These are phyloP conservation scores for Hamigera avellanea DNA, from an alignment of 495 filamentous ascomycete genomes.

Conservation along the genomic window DNA sequence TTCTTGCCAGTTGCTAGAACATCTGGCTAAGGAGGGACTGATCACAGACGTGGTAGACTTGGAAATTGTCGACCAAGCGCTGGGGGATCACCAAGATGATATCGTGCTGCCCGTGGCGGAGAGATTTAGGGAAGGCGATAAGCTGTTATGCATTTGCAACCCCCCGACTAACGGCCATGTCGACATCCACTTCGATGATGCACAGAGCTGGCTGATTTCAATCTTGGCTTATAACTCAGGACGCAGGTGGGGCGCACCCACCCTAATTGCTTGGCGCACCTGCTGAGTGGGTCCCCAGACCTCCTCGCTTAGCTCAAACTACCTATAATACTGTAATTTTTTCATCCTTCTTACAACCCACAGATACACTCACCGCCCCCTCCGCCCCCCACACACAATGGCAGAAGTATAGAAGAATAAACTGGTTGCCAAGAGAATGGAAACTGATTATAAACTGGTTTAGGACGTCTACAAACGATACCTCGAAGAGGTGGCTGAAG, in stretches of 20 bases:
- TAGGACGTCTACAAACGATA: no score
- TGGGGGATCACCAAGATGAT: conserved; percentile 1
- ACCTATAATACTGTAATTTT: no score
- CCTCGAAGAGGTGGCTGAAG: no score
- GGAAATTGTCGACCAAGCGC: conserved; percentile 3
- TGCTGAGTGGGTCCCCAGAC: no score
- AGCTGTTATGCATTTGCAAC: background rate
- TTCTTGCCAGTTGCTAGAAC: conserved; percentile 9
- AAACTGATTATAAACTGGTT: no score
- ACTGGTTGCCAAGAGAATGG: no score
- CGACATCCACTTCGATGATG: background rate
- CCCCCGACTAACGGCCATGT: conserved; percentile 2
- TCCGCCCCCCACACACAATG: no score
- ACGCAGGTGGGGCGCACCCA: no score
- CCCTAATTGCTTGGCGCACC: background rate
- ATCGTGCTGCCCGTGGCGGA: conserved; percentile 1
- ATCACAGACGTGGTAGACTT: conserved; percentile 4
- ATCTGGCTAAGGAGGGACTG: conserved; percentile 3
- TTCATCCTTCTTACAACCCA: no score
- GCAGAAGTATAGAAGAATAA: no score
- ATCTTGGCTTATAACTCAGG: background rate
- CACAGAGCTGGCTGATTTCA: conserved; percentile 1
- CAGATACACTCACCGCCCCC: no score
- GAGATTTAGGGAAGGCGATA: background rate
- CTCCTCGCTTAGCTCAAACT: no score